Conservation (phyloP, 2,329 filamentous ascomycete species). For the Colletotrichum navitas region DNA sequence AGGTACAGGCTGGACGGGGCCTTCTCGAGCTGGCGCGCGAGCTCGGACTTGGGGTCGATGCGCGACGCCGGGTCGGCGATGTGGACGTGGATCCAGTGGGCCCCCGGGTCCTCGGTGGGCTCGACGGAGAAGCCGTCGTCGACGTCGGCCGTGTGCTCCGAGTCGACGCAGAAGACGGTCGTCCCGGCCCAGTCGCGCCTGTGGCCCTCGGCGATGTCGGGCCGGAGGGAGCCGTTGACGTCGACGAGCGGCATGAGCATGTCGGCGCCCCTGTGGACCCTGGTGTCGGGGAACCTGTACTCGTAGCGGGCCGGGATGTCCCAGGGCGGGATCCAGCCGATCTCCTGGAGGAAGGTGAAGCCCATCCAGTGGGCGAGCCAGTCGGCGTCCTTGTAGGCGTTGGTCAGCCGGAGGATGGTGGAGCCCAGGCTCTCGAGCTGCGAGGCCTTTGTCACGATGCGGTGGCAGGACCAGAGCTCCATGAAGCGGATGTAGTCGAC, state of each 20-base stretch:
- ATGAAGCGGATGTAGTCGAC: slow-evolving; percentile 74
- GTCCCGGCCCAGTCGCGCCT: slow-evolving; percentile 71
- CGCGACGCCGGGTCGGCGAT: slow-evolving; percentile 83
- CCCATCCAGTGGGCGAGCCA: slow-evolving; percentile 61
- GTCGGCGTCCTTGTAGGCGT: slow-evolving; percentile 67
- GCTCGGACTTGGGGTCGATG: slow-evolving; percentile 68
- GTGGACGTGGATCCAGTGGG: slow-evolving; percentile 84
- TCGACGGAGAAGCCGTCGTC: slow-evolving; percentile 85
- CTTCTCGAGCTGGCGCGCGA: slow-evolving; percentile 72
- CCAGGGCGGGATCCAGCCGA: slow-evolving; percentile 78
- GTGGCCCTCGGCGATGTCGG: slow-evolving; percentile 61
- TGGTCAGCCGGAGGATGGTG: slow-evolving; percentile 71
- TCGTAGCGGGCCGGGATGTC: slow-evolving; percentile 76
- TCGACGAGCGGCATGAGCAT: slow-evolving; percentile 54
- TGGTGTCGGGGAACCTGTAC: slow-evolving; percentile 64
- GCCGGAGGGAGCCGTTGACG: slow-evolving; percentile 50
- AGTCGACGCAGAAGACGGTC: slow-evolving; percentile 80
- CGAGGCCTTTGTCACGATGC: slow-evolving; percentile 38
- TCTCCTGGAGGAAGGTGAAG: slow-evolving; percentile 80
- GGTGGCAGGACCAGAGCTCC: slow-evolving; percentile 70
- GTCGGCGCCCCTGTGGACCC: slow-evolving; percentile 57
- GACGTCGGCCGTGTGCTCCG: slow-evolving; percentile 74
- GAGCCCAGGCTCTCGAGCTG: slow-evolving; percentile 55
- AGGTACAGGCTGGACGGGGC: slow-evolving; percentile 72
- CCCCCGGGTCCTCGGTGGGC: slow-evolving; percentile 60